Evolutionary conservation across 192 early-diverging fungal genomes (phyloP), one percentile per base, ranked within the genome.

Genomic region (Backusella psychrophila): DNA sequence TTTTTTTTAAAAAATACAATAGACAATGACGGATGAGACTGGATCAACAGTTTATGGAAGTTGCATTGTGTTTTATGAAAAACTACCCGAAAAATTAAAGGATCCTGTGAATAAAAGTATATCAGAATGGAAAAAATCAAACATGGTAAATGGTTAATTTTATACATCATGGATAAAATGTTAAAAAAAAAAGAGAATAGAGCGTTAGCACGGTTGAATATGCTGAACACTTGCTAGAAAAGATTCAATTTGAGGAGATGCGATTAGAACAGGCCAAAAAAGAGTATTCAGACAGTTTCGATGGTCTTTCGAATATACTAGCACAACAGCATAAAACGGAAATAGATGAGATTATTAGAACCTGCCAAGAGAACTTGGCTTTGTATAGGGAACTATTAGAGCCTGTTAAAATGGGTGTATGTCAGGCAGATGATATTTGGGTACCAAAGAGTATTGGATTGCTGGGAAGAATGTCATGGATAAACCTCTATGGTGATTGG

Each of bases 401-500:
- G 26, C 91, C 90, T 15, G 84, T 93, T 69, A 85, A 84, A 63
- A 75, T 81, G 35, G 85, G 83, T 2, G 77, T 88, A 26, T 83
- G 93, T 26, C 85, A 89, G 33, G 69, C 79, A 38, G 89, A 90
- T 2, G 83, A 91, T 72, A 81, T 93, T 3, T 95, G 92, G 87
- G 82, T 91, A 1, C 93, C 93, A 33, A 80, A 89, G 44, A 82
- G 85, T 68, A 78, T 94, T 26, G 94, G 94, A 0, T 78, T 95
- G 12, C 76, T 93, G 26, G 91, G 93, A 74, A 84, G 87, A 23
- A 87, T 91, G 75, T 90, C 94, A 41, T 95, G 91, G 85, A 86
- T 91, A 76, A 88, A 92, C 65, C 76, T 95, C 21, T 81, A 93
- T 46, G 85, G 90, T 46, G 94, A 95, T 75, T 95, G 94, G 94